Base-by-base conservation (phyloP, 129 eudicot species). In the Ambrosia trifida region DNA sequence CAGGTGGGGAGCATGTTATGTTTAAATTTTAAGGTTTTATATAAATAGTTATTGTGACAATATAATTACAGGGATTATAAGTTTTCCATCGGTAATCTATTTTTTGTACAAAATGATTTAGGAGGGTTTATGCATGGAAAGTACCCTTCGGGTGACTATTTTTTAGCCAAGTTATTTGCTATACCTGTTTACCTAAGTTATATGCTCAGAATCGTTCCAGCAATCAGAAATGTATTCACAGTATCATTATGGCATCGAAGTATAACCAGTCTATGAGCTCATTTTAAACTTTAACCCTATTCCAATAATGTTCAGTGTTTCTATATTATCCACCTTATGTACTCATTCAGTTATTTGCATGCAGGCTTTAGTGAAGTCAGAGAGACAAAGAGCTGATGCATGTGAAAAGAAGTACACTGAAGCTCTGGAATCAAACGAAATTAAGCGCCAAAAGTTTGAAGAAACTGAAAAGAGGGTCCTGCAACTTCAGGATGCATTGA, bases 391-490 rank as follows among this genome's bases (percentile, higher is more conserved):
- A 69, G 95, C 98, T 62, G 86, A 82, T 77, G 88, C 81, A 63
- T 84, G 80, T 80, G 91, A 92, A 80, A 86, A 75, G 75, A 92
- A 80, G 79, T 81, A 74, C 46, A 68, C 79, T 7, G 88, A 84
- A 80, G 89, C 91, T 51, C 53, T 76, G 47, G 90, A 85, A 69
- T 81, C 91, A 75, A 81, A 84, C 62, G 91, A 89, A 80, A 84
- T 73, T 64, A 92, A 83, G 77, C 82, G 77, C 45, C 74, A 81
- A 74, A 92, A 87, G 80, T 76, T 92, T 36, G 96, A 89, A 71
- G 98, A 89, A 81, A 87, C 96, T 61, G 98, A 87, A 79, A 92
- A 36, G 83, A 80, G 83, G 77, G 89, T 89, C 64, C 83, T 75
- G 66, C 90, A 83, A 62, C 92, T 89, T 78, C 96, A 93, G 80